Evolutionary conservation across 208 protist species (phyloP), one percentile per base, ranked within the genome.

Genomic region (Acanthamoeba lenticulata): DNA sequence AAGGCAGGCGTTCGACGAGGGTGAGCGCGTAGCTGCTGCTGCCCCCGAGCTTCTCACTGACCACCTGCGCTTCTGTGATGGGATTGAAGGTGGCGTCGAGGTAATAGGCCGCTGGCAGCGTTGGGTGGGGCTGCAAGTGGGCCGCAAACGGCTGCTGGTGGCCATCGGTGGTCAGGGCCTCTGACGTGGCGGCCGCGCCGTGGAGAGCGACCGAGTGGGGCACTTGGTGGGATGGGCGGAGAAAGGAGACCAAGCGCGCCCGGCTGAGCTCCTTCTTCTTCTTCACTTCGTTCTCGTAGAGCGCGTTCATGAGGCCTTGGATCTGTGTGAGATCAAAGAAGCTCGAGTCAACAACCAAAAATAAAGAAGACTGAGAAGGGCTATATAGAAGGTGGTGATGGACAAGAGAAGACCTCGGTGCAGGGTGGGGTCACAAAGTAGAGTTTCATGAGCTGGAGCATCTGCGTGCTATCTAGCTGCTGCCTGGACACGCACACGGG

Each of bases 301-400:
- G 40, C 15, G 77, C n/a, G 77, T 88, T 88, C 40, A 88, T 49
- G 29, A 88, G 77, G 38, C 47, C 47, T 88, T 88, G 77, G n/a
- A 88, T 88, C 77, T 88, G 42, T 34, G 5, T 34, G 24, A 0
- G 11, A 72, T 36, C 6, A n/a, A 38, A 72, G 38, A 36, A 2
- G 2, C 2, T 3, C 38, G 38, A 9, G 27, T 45, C 1, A 5
- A 38, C 67, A 77, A 77, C 27, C 2, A 4, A 27, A 77, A 19
- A 21, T 13, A 72, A 36, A 72, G 62, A 72, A n/a, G n/a, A n/a
- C n/a, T n/a, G n/a, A n/a, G n/a, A n/a, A n/a, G n/a, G n/a, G n/a
- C n/a, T n/a, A n/a, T n/a, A n/a, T n/a, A 19, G 32, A 19, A 72
- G 19, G 32, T 5, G 32, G 62, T 38, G n/a, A n/a, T n/a, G n/a